These are phyloP conservation scores for Endothia cerciana DNA, from an alignment of 2,329 filamentous ascomycete species.

Conservation along the genomic window DNA sequence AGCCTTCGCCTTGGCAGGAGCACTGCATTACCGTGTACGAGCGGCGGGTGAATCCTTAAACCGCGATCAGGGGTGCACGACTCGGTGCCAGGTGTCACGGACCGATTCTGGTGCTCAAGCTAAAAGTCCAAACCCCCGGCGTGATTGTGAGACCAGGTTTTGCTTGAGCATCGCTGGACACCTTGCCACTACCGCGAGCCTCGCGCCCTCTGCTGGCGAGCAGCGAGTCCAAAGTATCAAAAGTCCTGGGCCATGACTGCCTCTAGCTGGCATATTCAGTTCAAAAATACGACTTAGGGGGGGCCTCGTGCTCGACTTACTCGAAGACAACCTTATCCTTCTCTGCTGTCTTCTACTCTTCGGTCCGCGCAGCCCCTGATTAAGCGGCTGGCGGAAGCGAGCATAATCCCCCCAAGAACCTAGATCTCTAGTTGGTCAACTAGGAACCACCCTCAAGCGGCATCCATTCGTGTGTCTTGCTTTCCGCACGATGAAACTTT, in stretches of 20 bases:
- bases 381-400: not conserved
- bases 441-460: not conserved
- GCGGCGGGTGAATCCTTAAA: not conserved
- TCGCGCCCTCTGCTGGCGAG: not conserved
- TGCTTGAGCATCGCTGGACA: not conserved
- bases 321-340: not conserved
- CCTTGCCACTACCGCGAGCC: not conserved
- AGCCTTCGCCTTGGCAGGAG: not conserved
- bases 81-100: conserved; percentile 2
- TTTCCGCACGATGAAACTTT: not conserved
- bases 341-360: not conserved
- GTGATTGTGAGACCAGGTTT: not conserved
- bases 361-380: not conserved
- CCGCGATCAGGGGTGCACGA: conserved; percentile 2
- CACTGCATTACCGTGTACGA: not conserved
- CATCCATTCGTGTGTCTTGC: not conserved
- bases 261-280: not conserved
- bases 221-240: not conserved
- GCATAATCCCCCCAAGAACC: not conserved
- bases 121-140: not conserved
- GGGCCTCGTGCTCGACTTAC: not conserved
- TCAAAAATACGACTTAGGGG: not conserved
- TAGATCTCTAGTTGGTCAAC: not conserved
- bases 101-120: not conserved
- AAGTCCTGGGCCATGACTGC: not conserved